Conservation (phyloP, 192 early-diverging fungal species). For the Linnemannia elongata region DNA sequence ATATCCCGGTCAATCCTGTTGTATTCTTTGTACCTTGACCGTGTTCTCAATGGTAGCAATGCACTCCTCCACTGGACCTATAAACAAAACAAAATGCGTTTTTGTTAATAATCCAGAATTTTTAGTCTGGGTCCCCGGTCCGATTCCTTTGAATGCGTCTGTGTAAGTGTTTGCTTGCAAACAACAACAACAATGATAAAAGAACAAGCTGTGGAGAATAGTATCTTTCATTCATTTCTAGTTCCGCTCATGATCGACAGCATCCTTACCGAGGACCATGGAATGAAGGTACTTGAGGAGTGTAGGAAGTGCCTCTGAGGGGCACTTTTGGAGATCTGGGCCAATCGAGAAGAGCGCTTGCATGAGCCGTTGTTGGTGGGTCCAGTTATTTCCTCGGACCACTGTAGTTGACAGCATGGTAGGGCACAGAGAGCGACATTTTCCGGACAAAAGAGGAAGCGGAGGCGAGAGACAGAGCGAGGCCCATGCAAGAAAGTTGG, state of each 20-base stretch:
- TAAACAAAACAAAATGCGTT: background rate
- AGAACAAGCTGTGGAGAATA: too few species aligned
- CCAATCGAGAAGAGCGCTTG: conserved; percentile 48
- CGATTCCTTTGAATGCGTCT: background rate
- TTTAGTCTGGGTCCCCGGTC: background rate
- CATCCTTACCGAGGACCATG: conserved; percentile 48
- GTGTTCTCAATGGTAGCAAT: conserved; percentile 35
- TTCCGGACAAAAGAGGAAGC: background rate
- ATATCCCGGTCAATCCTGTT: background rate
- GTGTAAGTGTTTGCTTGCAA: background rate
- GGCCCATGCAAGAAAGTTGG: background rate
- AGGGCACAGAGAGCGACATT: background rate
- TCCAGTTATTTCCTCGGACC: conserved; percentile 36
- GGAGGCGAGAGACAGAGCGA: background rate
- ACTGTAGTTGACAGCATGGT: background rate
- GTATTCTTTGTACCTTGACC: conserved; percentile 25
- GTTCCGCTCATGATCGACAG: background rate
- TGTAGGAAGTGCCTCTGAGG: conserved; percentile 17
- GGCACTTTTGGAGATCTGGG: conserved; percentile 34
- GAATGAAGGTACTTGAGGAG: conserved; percentile 27
- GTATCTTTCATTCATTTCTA: background rate
- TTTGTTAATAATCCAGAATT: background rate
- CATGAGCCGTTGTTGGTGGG: conserved; percentile 52
- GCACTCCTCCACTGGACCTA: conserved; percentile 45
- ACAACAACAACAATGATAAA: background rate